These are phyloP conservation scores for Chytriomyces sp. DNA, from an alignment of 192 early-diverging fungal species.

Conservation along the genomic window DNA sequence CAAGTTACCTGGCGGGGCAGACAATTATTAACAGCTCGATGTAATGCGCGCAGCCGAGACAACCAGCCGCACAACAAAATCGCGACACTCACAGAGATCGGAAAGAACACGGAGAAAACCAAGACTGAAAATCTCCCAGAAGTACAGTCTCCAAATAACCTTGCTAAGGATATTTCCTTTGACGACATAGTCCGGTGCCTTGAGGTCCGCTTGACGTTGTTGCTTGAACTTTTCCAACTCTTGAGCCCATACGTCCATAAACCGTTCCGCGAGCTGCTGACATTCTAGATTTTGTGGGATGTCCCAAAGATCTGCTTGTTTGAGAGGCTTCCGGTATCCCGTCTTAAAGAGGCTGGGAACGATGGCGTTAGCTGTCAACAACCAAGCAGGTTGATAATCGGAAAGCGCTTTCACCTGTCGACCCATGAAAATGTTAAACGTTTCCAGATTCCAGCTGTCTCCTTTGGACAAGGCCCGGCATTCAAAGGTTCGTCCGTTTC, in stretches of 20 bases:
- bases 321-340: slow-evolving; percentile 57
- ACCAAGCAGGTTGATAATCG: neutral
- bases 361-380: neutral
- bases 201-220: neutral
- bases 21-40: neutral
- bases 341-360: slow-evolving; percentile 18
- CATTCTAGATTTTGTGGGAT: slow-evolving; percentile 37
- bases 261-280: slow-evolving; percentile 20
- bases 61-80: too few species aligned
- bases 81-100: slow-evolving; percentile 32
- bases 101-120: slow-evolving; percentile 37
- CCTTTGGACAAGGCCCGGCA: slow-evolving; percentile 16
- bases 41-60: too few species aligned
- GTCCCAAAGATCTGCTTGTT: slow-evolving; percentile 58
- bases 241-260: slow-evolving; percentile 37
- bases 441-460: neutral
- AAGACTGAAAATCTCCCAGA: slow-evolving; percentile 13
- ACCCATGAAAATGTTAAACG: slow-evolving; percentile 3
- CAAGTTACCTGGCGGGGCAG: slow-evolving; percentile 10
- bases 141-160: slow-evolving; percentile 3
- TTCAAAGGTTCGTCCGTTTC: neutral
- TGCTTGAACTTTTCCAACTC: slow-evolving; percentile 4
- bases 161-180: neutral
- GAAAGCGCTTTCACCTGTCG: slow-evolving; percentile 8
- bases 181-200: neutral